Conservation (phyloP, 1,284 basidiomycete species). For the Ganoderma multipileum region DNA sequence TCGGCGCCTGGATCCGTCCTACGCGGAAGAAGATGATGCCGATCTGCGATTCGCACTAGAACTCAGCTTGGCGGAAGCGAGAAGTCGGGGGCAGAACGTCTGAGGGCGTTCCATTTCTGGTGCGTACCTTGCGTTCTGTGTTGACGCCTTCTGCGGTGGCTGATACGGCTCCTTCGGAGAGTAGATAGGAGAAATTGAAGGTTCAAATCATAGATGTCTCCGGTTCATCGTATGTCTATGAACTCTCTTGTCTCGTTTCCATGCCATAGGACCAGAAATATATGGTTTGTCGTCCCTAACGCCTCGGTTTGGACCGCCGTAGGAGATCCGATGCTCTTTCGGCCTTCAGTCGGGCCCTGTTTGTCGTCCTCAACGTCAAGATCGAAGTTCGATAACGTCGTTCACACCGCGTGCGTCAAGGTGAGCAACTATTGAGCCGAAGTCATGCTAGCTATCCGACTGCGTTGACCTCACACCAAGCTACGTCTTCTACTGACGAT, state of each 20-base stretch:
- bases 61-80: slow-evolving; percentile 42
- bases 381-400: background rate
- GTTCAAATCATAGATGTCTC: background rate
- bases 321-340: background rate
- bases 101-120: slow-evolving; percentile 15
- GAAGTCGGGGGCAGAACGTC: slow-evolving; percentile 40
- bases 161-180: background rate
- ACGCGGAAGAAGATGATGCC: slow-evolving; percentile 30
- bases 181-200: background rate
- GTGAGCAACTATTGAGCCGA: background rate
- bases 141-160: background rate
- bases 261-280: slow-evolving; percentile 6
- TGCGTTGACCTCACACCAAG: background rate
- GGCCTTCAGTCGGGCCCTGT: background rate
- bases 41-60: slow-evolving; percentile 42
- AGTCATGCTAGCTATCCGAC: background rate
- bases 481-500: background rate
- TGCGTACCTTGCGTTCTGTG: background rate
- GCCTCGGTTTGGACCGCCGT: background rate
- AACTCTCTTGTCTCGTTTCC: background rate
- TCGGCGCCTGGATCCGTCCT: slow-evolving; percentile 1
- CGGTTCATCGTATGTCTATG: slow-evolving; percentile 3
- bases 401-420: background rate
- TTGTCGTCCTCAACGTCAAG: background rate
- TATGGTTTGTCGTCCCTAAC: background rate